Conservation (phyloP, 768 basidiomycete species). For the Suillus brevipes region DNA sequence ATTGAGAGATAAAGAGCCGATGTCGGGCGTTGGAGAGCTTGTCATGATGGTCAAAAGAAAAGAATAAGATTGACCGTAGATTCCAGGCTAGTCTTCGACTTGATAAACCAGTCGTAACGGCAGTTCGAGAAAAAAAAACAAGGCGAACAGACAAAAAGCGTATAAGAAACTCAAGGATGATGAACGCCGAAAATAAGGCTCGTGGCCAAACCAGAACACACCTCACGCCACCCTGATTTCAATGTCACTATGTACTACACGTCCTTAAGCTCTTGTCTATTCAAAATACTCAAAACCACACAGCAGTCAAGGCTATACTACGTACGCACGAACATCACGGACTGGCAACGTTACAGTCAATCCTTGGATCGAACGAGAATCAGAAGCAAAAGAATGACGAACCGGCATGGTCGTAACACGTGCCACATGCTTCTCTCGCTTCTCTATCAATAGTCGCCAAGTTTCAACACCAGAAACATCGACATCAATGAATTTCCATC, state of each 20-base stretch:
- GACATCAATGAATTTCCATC: background rate
- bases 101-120: slow-evolving; percentile 33
- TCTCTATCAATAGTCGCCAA: background rate
- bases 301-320: slow-evolving; percentile 1
- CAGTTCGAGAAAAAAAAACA: slow-evolving; percentile 32
- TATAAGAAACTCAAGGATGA: slow-evolving; percentile 19
- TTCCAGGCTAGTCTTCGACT: slow-evolving; percentile 12
- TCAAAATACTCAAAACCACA: background rate
- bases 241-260: slow-evolving; percentile 12
- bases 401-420: slow-evolving; percentile 1
- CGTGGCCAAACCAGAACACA: slow-evolving; percentile 25
- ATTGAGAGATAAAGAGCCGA: slow-evolving; percentile 74
- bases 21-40: slow-evolving; percentile 73
- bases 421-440: slow-evolving; percentile 6
- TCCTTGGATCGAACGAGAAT: background rate
- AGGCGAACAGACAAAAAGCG: slow-evolving; percentile 28
- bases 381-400: slow-evolving; percentile 3
- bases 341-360: background rate
- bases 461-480: background rate
- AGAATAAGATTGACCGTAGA: slow-evolving; percentile 13
- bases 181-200: slow-evolving; percentile 16
- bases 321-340: background rate
- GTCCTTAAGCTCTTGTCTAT: background rate
- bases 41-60: slow-evolving; percentile 58
- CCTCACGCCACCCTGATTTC: slow-evolving; percentile 33